Evolutionary conservation across 257 asterid genomes (phyloP).

Genomic region (Gentiana straminea): DNA sequence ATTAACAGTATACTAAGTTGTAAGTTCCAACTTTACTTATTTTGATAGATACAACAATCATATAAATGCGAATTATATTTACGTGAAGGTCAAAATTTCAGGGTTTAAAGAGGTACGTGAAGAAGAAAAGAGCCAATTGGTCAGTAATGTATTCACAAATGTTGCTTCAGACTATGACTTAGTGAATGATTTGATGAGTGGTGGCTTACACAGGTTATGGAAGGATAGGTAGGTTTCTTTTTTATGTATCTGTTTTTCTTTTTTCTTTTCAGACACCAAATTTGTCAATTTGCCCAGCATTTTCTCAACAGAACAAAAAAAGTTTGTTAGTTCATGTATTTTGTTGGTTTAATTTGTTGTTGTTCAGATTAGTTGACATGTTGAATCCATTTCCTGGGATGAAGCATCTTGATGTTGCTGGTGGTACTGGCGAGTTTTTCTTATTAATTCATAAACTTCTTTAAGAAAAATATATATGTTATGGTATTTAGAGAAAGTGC

Average conservation of each 20-base stretch:
- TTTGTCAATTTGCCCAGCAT: not conserved
- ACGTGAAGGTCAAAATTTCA: slow-evolving; percentile 15
- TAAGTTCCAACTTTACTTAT: too few species aligned
- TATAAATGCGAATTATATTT: too few species aligned
- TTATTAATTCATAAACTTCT: not conserved
- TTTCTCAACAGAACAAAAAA: too few species aligned
- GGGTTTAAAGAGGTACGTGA: slow-evolving; percentile 80
- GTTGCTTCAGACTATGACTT: slow-evolving; percentile 82
- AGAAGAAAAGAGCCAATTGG: slow-evolving; percentile 78
- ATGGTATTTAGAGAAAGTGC: too few species aligned
- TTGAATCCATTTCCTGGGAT: slow-evolving; percentile 93
- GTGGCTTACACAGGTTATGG: slow-evolving; percentile 88
- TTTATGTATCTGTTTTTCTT: too few species aligned
- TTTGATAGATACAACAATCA: too few species aligned
- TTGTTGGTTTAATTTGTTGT: too few species aligned
- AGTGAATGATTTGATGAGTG: slow-evolving; percentile 96
- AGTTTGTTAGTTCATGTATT: not conserved
- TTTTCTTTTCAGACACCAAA: not conserved
- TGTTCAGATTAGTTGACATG: slow-evolving; percentile 60
- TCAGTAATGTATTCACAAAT: slow-evolving; percentile 75
- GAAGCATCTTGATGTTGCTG: slow-evolving; percentile 99
- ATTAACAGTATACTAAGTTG: not conserved
- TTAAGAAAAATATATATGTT: too few species aligned
- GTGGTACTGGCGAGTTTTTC: slow-evolving; percentile 71
- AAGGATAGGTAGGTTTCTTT: slow-evolving; percentile 55